Conservation (phyloP, 345 rosid species). For the Zanthoxylum bungeanum region DNA sequence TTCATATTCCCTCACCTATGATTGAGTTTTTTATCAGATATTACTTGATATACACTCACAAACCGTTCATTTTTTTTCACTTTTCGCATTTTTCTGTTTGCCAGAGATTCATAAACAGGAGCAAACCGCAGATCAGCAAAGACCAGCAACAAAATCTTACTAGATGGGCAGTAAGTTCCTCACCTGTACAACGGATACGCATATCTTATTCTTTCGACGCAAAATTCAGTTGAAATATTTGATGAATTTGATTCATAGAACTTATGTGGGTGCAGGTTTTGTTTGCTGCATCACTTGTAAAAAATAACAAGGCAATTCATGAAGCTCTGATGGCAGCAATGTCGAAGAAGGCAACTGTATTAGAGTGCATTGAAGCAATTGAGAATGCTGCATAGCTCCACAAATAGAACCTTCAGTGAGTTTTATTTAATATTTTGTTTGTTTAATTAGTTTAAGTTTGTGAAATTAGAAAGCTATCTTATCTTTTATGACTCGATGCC, state of each 20-base stretch:
- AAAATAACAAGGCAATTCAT: slow-evolving; percentile 65
- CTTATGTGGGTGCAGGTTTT: slow-evolving; percentile 79
- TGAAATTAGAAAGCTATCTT: neutral
- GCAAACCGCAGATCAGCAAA: slow-evolving; percentile 74
- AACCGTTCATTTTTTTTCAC: neutral
- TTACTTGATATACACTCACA: neutral
- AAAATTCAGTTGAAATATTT: too few species aligned
- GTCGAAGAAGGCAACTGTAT: slow-evolving; percentile 67
- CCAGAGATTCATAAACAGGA: slow-evolving; percentile 87
- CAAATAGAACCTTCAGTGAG: neutral
- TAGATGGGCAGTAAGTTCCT: slow-evolving; percentile 86
- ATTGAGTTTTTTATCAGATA: neutral
- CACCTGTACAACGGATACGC: neutral
- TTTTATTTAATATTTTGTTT: neutral
- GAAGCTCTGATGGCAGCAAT: slow-evolving; percentile 78
- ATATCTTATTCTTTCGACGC: neutral
- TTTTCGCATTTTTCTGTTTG: neutral
- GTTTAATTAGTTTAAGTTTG: neutral
- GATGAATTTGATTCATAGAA: too few species aligned
- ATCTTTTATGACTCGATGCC: too few species aligned
- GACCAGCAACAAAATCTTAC: slow-evolving; percentile 94
- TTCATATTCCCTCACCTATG: slow-evolving; percentile 16
- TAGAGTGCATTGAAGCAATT: slow-evolving; percentile 76
- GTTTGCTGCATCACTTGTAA: slow-evolving; percentile 71
- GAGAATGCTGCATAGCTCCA: slow-evolving; percentile 55